phyloP scores from a whole-genome alignment of 176 grass and related monocot species.

The Aegilops longissima region DNA sequence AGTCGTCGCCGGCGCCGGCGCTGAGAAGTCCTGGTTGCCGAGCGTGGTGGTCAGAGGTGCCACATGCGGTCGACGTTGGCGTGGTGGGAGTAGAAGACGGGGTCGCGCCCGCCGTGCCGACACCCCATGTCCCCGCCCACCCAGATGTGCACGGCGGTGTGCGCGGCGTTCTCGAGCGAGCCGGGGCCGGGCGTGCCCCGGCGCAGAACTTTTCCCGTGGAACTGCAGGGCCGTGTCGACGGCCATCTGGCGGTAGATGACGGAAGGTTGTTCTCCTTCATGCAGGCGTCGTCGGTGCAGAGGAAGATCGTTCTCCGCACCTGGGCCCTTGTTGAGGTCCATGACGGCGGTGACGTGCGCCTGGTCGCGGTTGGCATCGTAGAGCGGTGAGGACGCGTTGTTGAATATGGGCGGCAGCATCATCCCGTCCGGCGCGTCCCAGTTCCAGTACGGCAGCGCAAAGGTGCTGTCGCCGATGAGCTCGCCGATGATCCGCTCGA shows the following conservation, averaged over 20 bases:
- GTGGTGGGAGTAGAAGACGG: slow-evolving; percentile 41
- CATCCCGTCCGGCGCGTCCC: slow-evolving; percentile 60
- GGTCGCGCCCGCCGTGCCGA: slow-evolving; percentile 10
- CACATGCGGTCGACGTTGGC: slow-evolving; percentile 48
- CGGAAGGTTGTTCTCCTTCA: not conserved
- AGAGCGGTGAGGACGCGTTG: slow-evolving; percentile 11
- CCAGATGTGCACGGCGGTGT: slow-evolving; percentile 28
- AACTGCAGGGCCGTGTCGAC: slow-evolving; percentile 3
- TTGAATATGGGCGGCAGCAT: slow-evolving; percentile 42
- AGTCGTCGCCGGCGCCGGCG: not conserved
- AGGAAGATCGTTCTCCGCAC: not conserved
- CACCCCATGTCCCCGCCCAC: slow-evolving; percentile 2
- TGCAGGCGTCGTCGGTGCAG: not conserved
- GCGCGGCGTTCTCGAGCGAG: not conserved
- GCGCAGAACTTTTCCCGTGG: slow-evolving; percentile 5
- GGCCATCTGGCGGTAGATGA: slow-evolving; percentile 12
- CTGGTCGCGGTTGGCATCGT: slow-evolving; percentile 35
- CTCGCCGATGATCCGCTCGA: slow-evolving; percentile 44
- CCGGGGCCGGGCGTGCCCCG: not conserved
- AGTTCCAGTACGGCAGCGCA: slow-evolving; percentile 69
- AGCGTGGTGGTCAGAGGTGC: slow-evolving; percentile 32
- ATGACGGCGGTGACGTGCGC: slow-evolving; percentile 18
- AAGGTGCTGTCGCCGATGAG: slow-evolving; percentile 51
- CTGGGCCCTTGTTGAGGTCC: too few relatives aligned
- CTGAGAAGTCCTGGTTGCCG: not conserved